Evolutionary conservation across 768 basidiomycete species (phyloP).

Genomic region (Xerocomellus intermedius): DNA sequence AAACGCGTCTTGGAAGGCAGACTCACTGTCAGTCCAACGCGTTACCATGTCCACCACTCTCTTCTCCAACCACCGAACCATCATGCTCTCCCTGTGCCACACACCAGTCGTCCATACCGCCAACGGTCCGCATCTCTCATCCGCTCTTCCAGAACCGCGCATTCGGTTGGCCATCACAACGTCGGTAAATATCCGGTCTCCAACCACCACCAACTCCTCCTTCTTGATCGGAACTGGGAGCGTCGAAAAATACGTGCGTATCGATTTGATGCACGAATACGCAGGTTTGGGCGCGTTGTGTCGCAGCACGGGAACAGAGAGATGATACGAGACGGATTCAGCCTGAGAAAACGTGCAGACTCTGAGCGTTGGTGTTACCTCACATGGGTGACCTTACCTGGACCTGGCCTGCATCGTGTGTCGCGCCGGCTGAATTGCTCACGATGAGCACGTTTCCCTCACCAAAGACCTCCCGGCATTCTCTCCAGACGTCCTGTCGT

Average conservation of each 20-base stretch:
- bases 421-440: constrained; percentile 91
- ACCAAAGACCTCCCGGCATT: constrained; percentile 72
- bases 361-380: neutral
- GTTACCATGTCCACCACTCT: constrained; percentile 46
- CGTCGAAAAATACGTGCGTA: constrained; percentile 73
- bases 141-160: constrained; percentile 18
- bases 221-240: constrained; percentile 53
- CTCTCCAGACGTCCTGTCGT: constrained; percentile 69
- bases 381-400: constrained; percentile 52
- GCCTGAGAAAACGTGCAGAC: constrained; percentile 50
- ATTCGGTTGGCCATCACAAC: constrained; percentile 83
- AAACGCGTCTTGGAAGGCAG: neutral
- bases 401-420: constrained; percentile 70
- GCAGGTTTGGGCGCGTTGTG: constrained; percentile 80
- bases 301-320: constrained; percentile 78
- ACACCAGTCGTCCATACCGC: constrained; percentile 70
- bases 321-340: constrained; percentile 77
- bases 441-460: constrained; percentile 82
- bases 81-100: constrained; percentile 63
- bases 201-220: constrained; percentile 76
- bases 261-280: constrained; percentile 67
- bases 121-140: constrained; percentile 46
- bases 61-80: constrained; percentile 60
- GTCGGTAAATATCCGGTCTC: constrained; percentile 93
- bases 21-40: constrained; percentile 33